Evolutionary conservation across 495 filamentous ascomycete species (phyloP), one percentile per base, ranked within the genome.

Genomic region (Aspergillus bridgeri): DNA sequence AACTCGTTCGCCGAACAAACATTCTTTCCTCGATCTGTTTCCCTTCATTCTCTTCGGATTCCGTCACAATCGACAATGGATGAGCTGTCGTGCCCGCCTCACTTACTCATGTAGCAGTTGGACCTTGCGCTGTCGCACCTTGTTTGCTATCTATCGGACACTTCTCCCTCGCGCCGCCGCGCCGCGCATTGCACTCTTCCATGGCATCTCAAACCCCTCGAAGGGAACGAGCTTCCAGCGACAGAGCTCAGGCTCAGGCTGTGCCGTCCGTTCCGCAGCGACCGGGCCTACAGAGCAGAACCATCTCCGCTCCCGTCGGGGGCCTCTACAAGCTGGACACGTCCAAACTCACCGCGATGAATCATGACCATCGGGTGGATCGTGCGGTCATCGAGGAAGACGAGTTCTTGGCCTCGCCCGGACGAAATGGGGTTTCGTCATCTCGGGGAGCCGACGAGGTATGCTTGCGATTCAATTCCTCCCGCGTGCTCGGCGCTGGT

Each of bases 351-450:
- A 63, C 57, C 38, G 27, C 6, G 27, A 60, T 56, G 53, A 64
- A 64, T 17, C 29, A 58, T 11, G 68, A 58, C 5, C 48, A 63
- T 45, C 67, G 54, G 38, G n/a, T 60, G n/a, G 68, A 59, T 46
- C 64, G 66, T 27, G 62, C 72, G 7, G 60, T 73, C 19, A 47
- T 71, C 53, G 69, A 75, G 56, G 71, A 77, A 42, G 68, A 72
- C 18, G 71, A 75, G 57, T 60, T 46, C 17, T 48, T 65, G 11
- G 23, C 59, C 42, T 48, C 49, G 19, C 54, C 60, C 17, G 58
- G 57, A 20, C 48, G 46, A 13, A 63, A 65, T 27, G 57, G 49
- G 25, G 57, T 60, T 29, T 54, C 51, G 33, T 55, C 64, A 18
- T 51, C 61, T 24, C 60, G 54, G 6, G 38, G 23, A 48, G 54